Conservation (phyloP, 1,139 yeast genomes). For the Arxiozyma telluris region DNA sequence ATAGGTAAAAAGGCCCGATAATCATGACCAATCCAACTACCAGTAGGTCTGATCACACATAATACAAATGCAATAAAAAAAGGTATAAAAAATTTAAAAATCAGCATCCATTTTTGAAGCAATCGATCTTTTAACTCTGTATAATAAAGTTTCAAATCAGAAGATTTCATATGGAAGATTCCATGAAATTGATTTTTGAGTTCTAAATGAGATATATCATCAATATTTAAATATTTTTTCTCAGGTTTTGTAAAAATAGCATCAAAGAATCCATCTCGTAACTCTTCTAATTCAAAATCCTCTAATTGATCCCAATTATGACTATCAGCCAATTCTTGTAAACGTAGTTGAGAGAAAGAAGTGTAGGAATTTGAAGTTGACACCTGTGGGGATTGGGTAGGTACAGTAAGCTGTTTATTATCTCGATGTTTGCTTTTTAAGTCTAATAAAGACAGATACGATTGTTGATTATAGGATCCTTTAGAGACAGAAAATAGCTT, state of each 20-base stretch:
- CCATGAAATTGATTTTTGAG: constrained; percentile 1
- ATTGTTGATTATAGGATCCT: constrained; percentile 24
- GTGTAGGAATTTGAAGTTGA: constrained; percentile 17
- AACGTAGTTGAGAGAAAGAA: constrained; percentile 30
- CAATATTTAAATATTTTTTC: constrained; percentile 2
- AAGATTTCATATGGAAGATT: background rate
- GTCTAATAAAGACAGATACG: constrained; percentile 19
- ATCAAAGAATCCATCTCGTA: constrained; percentile 42
- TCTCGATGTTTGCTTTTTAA: constrained; percentile 4
- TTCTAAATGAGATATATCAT: constrained; percentile 2
- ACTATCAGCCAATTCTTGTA: constrained; percentile 25
- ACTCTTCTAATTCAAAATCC: constrained; percentile 35
- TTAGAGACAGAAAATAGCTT: constrained; percentile 9
- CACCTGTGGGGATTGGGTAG: constrained; percentile 8
- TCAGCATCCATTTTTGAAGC: constrained; percentile 4
- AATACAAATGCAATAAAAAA: constrained; percentile 34
- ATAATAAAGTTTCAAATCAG: background rate
- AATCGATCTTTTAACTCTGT: background rate
- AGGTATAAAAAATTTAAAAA: constrained; percentile 36
- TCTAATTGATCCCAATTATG: constrained; percentile 27
- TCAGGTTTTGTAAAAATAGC: constrained; percentile 36
- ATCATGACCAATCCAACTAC: constrained; percentile 37
- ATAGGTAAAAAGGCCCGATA: constrained; percentile 35
- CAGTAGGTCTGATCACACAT: constrained; percentile 34
- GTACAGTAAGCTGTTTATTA: background rate